phyloP scores from a whole-genome alignment of 2,329 filamentous ascomycete species.

The Tolypocladium capitatum region DNA sequence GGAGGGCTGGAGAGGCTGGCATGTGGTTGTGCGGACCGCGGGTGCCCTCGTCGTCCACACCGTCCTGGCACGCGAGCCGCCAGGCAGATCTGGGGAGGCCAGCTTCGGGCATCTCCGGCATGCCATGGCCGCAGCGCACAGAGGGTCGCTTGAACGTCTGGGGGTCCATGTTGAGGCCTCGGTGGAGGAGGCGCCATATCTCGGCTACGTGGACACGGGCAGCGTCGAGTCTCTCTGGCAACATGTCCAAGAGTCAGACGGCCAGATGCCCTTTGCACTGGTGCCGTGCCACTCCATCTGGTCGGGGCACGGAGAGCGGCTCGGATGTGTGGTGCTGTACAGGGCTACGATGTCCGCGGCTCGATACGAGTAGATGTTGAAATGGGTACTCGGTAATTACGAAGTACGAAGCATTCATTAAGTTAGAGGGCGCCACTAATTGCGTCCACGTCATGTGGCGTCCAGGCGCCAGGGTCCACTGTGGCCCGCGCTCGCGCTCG shows the following conservation, averaged over 20 bases:
- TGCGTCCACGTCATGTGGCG: too few relatives aligned
- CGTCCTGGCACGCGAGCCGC: slow-evolving; percentile 9
- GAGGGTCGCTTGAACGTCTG: slow-evolving; percentile 11
- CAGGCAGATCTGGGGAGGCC: neutral
- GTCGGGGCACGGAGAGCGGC: slow-evolving; percentile 16
- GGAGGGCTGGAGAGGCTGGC: slow-evolving; percentile 16
- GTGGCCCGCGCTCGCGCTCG: too few relatives aligned
- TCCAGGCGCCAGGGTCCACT: too few relatives aligned
- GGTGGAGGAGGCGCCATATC: slow-evolving; percentile 11
- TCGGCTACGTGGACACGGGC: slow-evolving; percentile 18
- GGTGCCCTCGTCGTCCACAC: slow-evolving; percentile 17
- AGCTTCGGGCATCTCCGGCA: slow-evolving; percentile 5
- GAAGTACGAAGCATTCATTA: too few relatives aligned
- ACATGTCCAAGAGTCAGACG: neutral
- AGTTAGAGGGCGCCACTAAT: too few relatives aligned
- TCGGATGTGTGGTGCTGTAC: slow-evolving; percentile 21
- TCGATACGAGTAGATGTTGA: slow-evolving; percentile 1
- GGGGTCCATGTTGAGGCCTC: slow-evolving; percentile 3
- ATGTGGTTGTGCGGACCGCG: slow-evolving; percentile 11
- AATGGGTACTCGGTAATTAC: too few relatives aligned
- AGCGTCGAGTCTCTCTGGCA: slow-evolving; percentile 9
- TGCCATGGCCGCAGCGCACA: slow-evolving; percentile 9
- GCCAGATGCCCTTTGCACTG: slow-evolving; percentile 8
- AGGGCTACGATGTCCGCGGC: slow-evolving; percentile 7
- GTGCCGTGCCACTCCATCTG: slow-evolving; percentile 26